Evolutionary conservation across 768 basidiomycete genomes (phyloP), one percentile per base, ranked within the genome.

Genomic region (Exidia glandulosa): DNA sequence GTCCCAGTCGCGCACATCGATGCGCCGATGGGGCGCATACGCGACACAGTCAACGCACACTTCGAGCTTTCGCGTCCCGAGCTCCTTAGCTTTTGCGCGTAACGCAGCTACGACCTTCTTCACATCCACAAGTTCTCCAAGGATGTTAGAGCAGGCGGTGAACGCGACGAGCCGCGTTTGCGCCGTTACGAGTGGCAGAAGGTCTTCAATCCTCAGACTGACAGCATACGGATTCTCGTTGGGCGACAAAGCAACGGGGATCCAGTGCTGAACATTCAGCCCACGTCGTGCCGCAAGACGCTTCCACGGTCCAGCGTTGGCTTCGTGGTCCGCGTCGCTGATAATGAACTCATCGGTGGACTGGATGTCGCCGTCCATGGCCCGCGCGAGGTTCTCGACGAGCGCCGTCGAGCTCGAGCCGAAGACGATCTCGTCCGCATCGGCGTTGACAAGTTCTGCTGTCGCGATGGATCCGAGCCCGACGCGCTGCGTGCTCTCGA

Each of bases 261-360:
- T 71, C 88, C 88, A 90, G 62, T 76, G 72, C 64, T 85, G 84
- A 56, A 90, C 47, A 0, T 75, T 64, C 1, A 79, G 80, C 4
- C 80, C 80, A 5, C 73, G 72, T 3, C 85, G 79, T 16, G 75
- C 74, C 0, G 88, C 87, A 16, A 90, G 77, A 60, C 80, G 81
- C 72, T 87, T 88, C 88, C 88, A 92, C 1, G 84, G 79, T 0
- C 87, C 87, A 14, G 70, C 79, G 63, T 92, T 90, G 2, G 89
- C 88, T 77, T 92, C 88, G 63, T 92, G 89, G 66, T 90, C 89
- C 1, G 80, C 81, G 19, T 54, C 50, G 0, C 86, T 87, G n/a
- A 90, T 68, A 58, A 92, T 82, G 59, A 90, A 82, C 69, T 90
- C 88, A 60, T 90, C 88, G 3, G 80, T 85, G 1, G 72, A 61